Percentiles rank a stretch among this genome's conserved stretches.
Conservation (phyloP, 805 yeast species). For the Wickerhamiella occidentalis region DNA sequence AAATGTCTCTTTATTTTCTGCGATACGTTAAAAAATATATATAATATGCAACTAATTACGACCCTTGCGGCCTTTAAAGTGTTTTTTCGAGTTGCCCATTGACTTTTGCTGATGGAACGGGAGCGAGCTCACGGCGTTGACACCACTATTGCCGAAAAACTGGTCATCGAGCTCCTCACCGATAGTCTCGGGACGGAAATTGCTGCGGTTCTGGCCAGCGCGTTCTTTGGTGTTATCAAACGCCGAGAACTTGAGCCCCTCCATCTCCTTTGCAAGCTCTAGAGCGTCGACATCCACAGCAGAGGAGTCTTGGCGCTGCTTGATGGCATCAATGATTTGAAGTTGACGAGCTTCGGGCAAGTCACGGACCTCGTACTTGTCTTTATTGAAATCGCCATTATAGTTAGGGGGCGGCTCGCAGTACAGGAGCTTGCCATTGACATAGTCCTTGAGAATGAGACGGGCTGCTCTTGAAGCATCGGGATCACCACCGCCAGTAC, state of each 20-base stretch:
- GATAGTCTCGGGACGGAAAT: slow-evolving; percentile 36
- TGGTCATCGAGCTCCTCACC: slow-evolving; percentile 78
- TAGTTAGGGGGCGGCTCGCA: slow-evolving; percentile 78
- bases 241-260: slow-evolving; percentile 62
- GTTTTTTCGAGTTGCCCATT: slow-evolving; percentile 38
- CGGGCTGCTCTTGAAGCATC: slow-evolving; percentile 94
- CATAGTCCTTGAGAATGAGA: slow-evolving; percentile 85
- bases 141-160: slow-evolving; percentile 59
- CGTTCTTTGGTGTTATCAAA: slow-evolving; percentile 35
- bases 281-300: slow-evolving; percentile 37
- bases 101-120: slow-evolving; percentile 54
- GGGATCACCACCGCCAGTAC: slow-evolving; percentile 88
- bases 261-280: slow-evolving; percentile 57
- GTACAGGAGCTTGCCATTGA: slow-evolving; percentile 75
- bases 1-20: not conserved
- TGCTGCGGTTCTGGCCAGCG: slow-evolving; percentile 36
- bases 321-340: slow-evolving; percentile 51
- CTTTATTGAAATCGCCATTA: slow-evolving; percentile 62
- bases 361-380: slow-evolving; percentile 50
- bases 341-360: slow-evolving; percentile 62
- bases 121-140: slow-evolving; percentile 47
- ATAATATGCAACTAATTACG: slow-evolving; percentile 22
- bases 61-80: slow-evolving; percentile 65
- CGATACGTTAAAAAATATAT: not conserved
- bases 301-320: slow-evolving; percentile 29